Evolutionary conservation across 305 asterid species (phyloP).

Genomic region (Fraxinus albicans): DNA sequence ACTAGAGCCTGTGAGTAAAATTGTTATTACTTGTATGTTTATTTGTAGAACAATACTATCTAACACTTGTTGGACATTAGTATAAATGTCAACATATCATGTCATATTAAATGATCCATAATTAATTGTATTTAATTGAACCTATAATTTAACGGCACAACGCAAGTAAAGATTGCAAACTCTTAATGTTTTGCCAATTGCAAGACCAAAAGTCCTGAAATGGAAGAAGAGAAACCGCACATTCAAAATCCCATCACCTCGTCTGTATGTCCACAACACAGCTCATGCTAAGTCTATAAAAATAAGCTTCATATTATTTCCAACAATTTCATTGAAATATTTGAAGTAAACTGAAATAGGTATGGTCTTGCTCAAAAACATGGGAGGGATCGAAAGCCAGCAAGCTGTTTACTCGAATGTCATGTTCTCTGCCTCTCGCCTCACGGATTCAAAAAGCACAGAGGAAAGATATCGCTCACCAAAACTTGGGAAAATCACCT

Average conservation of each 20-base stretch:
- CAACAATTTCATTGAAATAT: not conserved
- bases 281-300: not conserved
- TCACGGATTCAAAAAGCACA: conserved; percentile 45
- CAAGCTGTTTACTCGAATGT: conserved; percentile 29
- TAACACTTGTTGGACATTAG: too few relatives aligned
- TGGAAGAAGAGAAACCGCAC: not conserved
- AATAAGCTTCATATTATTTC: not conserved
- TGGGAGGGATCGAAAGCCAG: not conserved
- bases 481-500: conserved; percentile 53
- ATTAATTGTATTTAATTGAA: too few relatives aligned
- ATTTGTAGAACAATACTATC: too few relatives aligned
- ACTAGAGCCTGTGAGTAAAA: not conserved
- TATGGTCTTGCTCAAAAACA: not conserved
- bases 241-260: not conserved
- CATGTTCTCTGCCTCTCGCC: conserved; percentile 51
- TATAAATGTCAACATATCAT: too few relatives aligned
- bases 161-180: not conserved
- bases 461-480: conserved; percentile 55
- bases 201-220: not conserved
- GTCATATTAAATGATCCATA: too few relatives aligned
- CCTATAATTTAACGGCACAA: not conserved
- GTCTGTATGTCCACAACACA: not conserved
- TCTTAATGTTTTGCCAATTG: not conserved
- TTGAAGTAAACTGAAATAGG: not conserved
- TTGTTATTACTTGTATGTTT: not conserved